These are phyloP conservation scores for Takashimella tepidaria DNA, from an alignment of 1,284 basidiomycete genomes.

Conservation along the genomic window DNA sequence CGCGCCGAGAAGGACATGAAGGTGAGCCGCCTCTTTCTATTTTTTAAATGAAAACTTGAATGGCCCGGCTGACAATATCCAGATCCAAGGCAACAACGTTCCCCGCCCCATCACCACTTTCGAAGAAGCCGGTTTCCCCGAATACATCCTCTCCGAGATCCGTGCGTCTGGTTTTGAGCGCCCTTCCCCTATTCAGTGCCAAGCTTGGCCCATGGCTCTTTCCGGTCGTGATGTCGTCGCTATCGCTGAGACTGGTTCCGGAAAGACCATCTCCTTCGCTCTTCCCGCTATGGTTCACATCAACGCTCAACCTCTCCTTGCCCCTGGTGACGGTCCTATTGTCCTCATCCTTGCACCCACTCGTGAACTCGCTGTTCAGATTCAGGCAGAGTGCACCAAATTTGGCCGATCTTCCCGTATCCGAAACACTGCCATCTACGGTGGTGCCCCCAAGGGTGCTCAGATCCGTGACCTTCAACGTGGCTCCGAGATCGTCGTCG, in stretches of 20 bases:
- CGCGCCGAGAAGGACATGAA: conserved; percentile 80
- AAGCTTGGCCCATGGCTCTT: conserved; percentile 97
- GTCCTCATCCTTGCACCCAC: conserved; percentile 95
- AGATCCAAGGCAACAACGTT: conserved; percentile 83
- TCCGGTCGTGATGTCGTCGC: conserved; percentile 92
- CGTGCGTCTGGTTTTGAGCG: conserved; percentile 83
- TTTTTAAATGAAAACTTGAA: conserved; percentile 1
- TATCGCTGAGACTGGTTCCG: conserved; percentile 93
- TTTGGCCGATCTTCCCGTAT: conserved; percentile 96
- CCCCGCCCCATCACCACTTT: conserved; percentile 88
- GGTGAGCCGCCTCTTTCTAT: conserved; percentile 49
- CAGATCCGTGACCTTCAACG: conserved; percentile 97
- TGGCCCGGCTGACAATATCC: conserved; percentile 17
- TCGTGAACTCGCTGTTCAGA: conserved; percentile 97
- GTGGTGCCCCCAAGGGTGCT: conserved; percentile 95
- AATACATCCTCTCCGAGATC: conserved; percentile 91
- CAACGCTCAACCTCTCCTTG: conserved; percentile 93
- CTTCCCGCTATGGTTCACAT: conserved; percentile 99
- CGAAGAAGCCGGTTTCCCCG: conserved; percentile 92
- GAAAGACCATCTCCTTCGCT: conserved; percentile 97
- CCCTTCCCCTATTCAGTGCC: conserved; percentile 94
- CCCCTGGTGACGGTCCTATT: conserved; percentile 94
- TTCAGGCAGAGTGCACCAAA: conserved; percentile 97
- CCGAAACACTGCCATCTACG: conserved; percentile 97
- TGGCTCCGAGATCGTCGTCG: conserved; percentile 94